Base-by-base conservation (phyloP, 192 early-diverging fungal species). In the Coemansia guatemalensis region DNA sequence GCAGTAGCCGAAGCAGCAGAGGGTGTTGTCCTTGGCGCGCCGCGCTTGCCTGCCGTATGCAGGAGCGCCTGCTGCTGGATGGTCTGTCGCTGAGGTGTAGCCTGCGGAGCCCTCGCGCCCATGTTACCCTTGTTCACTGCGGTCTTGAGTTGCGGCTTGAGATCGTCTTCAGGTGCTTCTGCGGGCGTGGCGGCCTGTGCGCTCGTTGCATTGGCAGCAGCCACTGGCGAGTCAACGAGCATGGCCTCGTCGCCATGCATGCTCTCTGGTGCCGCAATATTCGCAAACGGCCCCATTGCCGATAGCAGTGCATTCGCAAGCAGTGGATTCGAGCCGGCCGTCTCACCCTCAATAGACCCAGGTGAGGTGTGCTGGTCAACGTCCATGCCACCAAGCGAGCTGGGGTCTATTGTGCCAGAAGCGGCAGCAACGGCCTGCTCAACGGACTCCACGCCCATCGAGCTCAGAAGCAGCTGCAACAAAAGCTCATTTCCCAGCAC, bases 391-490 rank as follows among this genome's bases (percentile, higher is more conserved):
- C 22, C 60, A 12, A 78, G 75, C 9, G 62, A 51, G 48, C 58
- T 72, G 14, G 66, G 75, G 67, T 78, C 70, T 11, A 78, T 64
- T 12, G 75, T 78, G 39, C 44, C 55, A 1, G 62, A 20, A 8
- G 39, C 48, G 33, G 8, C n/a, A 8, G 49, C 49, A 9, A 58
- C 22, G 22, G 11, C 51, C 35, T 39, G 35, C 5, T 53, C 48
- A 8, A 48, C 35, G 2, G 69, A 12, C 20, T 29, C 35, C 12
- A 48, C 30, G 54, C 29, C 53, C 54, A 68, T 62, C 2, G 55
- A 23, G 66, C 41, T 72, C 26, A 78, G 49, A 1, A 78, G 59
- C n/a, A 78, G 66, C 61, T 78, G 75, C 11, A 72, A 26, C 29
- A 73, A 32, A 5, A 78, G 58, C 48, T 72, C 75, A 67, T 60